Base-by-base conservation (phyloP, 495 filamentous ascomycete species). In the Penicillium coprophilum region DNA sequence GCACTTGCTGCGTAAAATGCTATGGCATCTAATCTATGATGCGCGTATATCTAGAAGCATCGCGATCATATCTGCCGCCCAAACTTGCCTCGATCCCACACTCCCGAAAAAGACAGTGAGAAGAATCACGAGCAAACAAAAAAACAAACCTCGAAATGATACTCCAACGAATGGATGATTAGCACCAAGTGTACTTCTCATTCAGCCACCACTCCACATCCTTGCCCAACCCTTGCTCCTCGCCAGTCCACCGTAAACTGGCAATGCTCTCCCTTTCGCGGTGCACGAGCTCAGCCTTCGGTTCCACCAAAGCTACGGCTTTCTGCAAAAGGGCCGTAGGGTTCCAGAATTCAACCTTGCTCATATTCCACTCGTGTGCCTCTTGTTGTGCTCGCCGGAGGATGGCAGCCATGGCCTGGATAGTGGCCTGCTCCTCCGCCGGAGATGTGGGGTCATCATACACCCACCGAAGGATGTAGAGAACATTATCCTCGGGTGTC, bases 171-270 rank as follows among this genome's bases (percentile, higher is more conserved):
- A 6, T 51, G 15, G 20, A 13, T 31, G 34, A 45, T 84, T 71
- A 97, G 68, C 90, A 96, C 93, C 93, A 98, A 19, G 83, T 88
- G 75, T 85, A 97, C 79, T 95, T 96, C 80, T 98, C 92, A 66
- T 95, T 96, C 57, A 79, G 81, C 50, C 91, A 70, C 94, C 94
- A 98, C 46, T 91, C 87, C 39, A 96, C 75, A 21, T 85, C 77
- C 36, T 77, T 72, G 15, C 70, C 70, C 7, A 82, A 74, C 28
- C 71, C 74, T 44, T 73, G 58, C 54, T 77, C 65, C 13, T 72
- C 71, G 9, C 80, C 84, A 52, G 81, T 82, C 87, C 87, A 89
- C 58, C 76, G 80, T 63, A 89, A 67, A 66, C 82, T 82, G 24
- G 80, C 64, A 62, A 90, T 87, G 50, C 83, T 87, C 48, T 80